Conservation (phyloP, 352 stramenopile species). For the Globisporangium alternatum region DNA sequence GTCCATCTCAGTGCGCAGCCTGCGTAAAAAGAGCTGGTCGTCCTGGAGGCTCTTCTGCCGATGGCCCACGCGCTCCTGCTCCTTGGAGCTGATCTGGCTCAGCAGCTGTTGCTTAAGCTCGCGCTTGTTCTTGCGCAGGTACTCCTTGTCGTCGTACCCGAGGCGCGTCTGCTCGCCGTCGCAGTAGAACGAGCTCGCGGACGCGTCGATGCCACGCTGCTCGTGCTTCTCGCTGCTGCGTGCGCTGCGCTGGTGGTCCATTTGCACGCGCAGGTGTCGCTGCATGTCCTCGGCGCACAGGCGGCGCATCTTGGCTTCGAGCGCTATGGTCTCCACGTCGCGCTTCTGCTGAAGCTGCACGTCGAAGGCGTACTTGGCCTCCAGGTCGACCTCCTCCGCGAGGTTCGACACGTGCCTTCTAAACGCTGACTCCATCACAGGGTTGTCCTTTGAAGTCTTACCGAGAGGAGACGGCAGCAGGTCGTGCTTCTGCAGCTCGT, state of each 20-base stretch:
- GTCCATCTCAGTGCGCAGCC: slow-evolving; percentile 58
- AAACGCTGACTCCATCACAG: slow-evolving; percentile 61
- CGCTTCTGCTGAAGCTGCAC: slow-evolving; percentile 49
- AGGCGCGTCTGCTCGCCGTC: slow-evolving; percentile 48
- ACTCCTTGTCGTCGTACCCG: slow-evolving; percentile 49
- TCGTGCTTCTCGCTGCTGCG: slow-evolving; percentile 31
- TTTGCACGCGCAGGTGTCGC: slow-evolving; percentile 50
- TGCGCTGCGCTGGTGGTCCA: slow-evolving; percentile 33
- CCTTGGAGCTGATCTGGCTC: slow-evolving; percentile 55
- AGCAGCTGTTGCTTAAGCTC: slow-evolving; percentile 57
- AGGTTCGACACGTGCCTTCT: slow-evolving; percentile 50
- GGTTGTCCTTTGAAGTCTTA: slow-evolving; percentile 20
- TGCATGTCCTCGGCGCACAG: slow-evolving; percentile 56
- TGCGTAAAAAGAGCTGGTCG: slow-evolving; percentile 51
- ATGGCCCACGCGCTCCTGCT: slow-evolving; percentile 36
- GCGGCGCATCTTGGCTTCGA: slow-evolving; percentile 45
- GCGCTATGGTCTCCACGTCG: slow-evolving; percentile 48
- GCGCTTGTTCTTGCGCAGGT: slow-evolving; percentile 36
- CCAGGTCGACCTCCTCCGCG: slow-evolving; percentile 47
- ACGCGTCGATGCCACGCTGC: slow-evolving; percentile 34
- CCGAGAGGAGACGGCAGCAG: slow-evolving; percentile 31
- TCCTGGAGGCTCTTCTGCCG: slow-evolving; percentile 48
- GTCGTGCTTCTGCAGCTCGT: slow-evolving; percentile 55
- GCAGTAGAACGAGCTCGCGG: slow-evolving; percentile 54
- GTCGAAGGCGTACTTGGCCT: slow-evolving; percentile 59